Evolutionary conservation across 2,329 filamentous ascomycete species (phyloP).

Genomic region (Pseudogymnoascus sp.): DNA sequence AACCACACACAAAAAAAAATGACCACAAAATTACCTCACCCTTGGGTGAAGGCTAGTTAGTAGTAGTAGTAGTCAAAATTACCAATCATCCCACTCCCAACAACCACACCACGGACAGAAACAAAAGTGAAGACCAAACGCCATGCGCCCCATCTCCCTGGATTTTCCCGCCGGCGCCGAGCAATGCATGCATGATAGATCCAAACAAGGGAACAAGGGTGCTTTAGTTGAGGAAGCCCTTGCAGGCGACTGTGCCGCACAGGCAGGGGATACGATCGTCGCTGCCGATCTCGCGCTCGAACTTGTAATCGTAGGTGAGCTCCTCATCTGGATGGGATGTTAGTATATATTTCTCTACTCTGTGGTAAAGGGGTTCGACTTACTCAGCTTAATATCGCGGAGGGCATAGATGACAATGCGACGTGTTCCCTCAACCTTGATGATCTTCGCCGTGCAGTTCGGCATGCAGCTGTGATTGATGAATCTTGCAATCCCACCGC

Average conservation of each 20-base stretch:
- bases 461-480: constrained; percentile 99
- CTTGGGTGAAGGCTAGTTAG: neutral
- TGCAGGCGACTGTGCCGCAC: constrained; percentile 91
- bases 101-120: neutral
- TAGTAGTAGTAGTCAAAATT: neutral
- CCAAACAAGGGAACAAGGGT: neutral
- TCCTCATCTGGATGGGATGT: constrained; percentile 68
- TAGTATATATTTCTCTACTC: constrained; percentile 14
- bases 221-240: constrained; percentile 91
- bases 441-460: constrained; percentile 98
- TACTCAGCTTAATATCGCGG: constrained; percentile 90
- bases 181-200: constrained; percentile 9
- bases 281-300: constrained; percentile 92
- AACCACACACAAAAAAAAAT: neutral
- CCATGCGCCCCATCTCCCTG: constrained; percentile 4
- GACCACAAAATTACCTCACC: neutral
- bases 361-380: constrained; percentile 35
- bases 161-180: constrained; percentile 1
- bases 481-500: constrained; percentile 94
- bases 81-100: neutral
- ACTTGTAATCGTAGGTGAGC: constrained; percentile 99
- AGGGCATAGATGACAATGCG: constrained; percentile 98
- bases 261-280: constrained; percentile 95
- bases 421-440: constrained; percentile 96
- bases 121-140: neutral